Evolutionary conservation across 2,329 filamentous ascomycete genomes (phyloP).

Genomic region (Fusarium aywerte): DNA sequence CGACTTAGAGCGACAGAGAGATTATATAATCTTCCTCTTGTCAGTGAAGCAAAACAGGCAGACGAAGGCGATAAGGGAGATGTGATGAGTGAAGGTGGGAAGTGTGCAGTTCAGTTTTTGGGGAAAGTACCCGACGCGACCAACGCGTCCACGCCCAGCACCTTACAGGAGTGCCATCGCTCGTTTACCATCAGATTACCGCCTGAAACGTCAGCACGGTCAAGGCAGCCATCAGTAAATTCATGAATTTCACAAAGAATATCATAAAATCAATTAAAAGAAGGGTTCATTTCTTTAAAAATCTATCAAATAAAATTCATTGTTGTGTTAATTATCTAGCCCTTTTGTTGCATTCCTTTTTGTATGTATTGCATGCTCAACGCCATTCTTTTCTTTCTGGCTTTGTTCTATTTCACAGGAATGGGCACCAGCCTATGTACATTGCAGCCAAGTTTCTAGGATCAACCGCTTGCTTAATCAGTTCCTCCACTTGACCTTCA

Average conservation of each 20-base stretch:
- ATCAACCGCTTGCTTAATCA: slow-evolving; percentile 88
- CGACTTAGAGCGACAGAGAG: not conserved
- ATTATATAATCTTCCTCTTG: not conserved
- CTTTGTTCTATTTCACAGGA: slow-evolving; percentile 51
- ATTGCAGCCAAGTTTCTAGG: slow-evolving; percentile 84
- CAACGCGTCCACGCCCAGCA: slow-evolving; percentile 38
- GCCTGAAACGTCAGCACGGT: slow-evolving; percentile 6
- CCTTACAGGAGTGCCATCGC: slow-evolving; percentile 17
- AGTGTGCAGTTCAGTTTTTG: slow-evolving; percentile 18
- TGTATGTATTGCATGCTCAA: not conserved
- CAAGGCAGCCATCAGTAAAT: not conserved
- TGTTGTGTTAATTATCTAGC: not conserved
- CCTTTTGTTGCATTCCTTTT: too few relatives aligned
- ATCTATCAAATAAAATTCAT: not conserved
- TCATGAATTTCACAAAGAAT: not conserved
- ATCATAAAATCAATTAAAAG: not conserved
- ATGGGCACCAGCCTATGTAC: slow-evolving; percentile 94
- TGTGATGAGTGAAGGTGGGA: slow-evolving; percentile 27
- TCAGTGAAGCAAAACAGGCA: slow-evolving; percentile 28
- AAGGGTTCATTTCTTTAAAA: not conserved
- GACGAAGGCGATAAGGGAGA: slow-evolving; percentile 33
- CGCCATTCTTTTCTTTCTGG: not conserved
- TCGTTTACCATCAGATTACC: slow-evolving; percentile 4
- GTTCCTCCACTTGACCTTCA: slow-evolving; percentile 95
- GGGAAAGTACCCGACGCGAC: slow-evolving; percentile 33